Evolutionary conservation across 179 eudicot genomes (phyloP).

Genomic region (Carnegiea gigantea): DNA sequence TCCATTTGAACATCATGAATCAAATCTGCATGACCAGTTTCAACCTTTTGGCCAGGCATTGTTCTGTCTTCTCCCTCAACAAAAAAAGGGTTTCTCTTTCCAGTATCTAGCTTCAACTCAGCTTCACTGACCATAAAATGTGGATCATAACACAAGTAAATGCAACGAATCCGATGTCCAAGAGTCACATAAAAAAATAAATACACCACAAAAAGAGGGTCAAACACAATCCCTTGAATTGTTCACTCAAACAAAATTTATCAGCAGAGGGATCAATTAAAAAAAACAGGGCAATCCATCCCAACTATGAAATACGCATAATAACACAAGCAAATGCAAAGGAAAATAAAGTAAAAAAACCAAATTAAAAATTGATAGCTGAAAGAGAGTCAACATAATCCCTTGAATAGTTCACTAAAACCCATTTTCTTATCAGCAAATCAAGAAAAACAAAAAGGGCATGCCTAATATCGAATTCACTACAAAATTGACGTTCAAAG

Average conservation of each 20-base stretch:
- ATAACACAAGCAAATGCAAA: not conserved
- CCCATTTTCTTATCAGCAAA: not conserved
- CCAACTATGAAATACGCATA: not conserved
- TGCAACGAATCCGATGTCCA: too few species aligned
- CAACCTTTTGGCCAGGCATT: conserved; percentile 79
- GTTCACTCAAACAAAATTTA: too few species aligned
- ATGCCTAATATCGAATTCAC: not conserved
- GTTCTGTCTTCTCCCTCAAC: conserved; percentile 24
- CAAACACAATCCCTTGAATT: too few species aligned
- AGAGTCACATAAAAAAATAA: too few species aligned
- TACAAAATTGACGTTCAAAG: not conserved
- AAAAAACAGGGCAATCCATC: too few species aligned
- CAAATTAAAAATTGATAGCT: not conserved
- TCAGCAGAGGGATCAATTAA: too few species aligned
- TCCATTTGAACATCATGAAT: conserved; percentile 92
- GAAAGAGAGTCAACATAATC: not conserved
- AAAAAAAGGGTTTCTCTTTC: not conserved
- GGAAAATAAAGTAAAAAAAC: not conserved
- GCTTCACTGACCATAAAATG: not conserved
- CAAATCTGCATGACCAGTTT: conserved; percentile 72
- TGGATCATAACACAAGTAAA: too few species aligned
- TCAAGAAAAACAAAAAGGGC: not conserved
- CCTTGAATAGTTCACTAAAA: not conserved
- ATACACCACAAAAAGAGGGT: too few species aligned
- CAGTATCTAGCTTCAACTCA: conserved; percentile 7